Conservation (phyloP, 2,329 filamentous ascomycete species). For the Zalaria obscura region DNA sequence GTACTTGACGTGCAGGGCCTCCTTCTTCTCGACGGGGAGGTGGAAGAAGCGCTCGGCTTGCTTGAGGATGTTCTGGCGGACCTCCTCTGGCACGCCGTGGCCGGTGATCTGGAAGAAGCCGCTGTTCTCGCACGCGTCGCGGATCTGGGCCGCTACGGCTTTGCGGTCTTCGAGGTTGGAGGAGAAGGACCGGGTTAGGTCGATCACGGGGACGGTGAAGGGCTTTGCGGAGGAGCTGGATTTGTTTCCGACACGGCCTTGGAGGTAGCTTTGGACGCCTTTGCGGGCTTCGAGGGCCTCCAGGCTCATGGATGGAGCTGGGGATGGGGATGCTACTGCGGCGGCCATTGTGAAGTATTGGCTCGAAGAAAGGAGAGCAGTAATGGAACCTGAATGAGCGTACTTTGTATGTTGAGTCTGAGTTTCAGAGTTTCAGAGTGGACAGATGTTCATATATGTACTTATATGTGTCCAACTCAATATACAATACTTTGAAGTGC, state of each 20-base stretch:
- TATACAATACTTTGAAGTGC: no score
- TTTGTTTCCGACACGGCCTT: slow-evolving; percentile 2
- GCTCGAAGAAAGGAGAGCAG: no score
- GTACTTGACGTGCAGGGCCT: slow-evolving; percentile 25
- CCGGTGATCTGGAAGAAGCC: slow-evolving; percentile 5
- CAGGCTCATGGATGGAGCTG: no score
- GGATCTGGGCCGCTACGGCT: slow-evolving; percentile 25
- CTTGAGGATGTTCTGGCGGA: slow-evolving; percentile 19
- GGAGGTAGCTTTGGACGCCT: slow-evolving; percentile 4
- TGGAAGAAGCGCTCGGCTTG: slow-evolving; percentile 29
- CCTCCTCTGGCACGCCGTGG: slow-evolving; percentile 8
- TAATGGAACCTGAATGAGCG: no score
- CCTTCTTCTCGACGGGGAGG: slow-evolving; percentile 29
- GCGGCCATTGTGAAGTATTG: neutral
- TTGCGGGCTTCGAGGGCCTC: slow-evolving; percentile 1
- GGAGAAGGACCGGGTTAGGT: slow-evolving; percentile 27
- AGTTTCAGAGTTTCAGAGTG: no score
- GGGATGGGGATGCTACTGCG: no score
- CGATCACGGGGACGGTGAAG: slow-evolving; percentile 20
- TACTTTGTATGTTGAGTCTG: no score
- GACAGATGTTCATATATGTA: no score
- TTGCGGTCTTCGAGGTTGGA: slow-evolving; percentile 19
- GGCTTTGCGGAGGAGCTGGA: neutral
- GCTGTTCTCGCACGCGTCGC: slow-evolving; percentile 24
- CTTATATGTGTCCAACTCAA: no score